phyloP scores from a whole-genome alignment of 2,329 filamentous ascomycete genomes.

The Fusarium duplospermum region DNA sequence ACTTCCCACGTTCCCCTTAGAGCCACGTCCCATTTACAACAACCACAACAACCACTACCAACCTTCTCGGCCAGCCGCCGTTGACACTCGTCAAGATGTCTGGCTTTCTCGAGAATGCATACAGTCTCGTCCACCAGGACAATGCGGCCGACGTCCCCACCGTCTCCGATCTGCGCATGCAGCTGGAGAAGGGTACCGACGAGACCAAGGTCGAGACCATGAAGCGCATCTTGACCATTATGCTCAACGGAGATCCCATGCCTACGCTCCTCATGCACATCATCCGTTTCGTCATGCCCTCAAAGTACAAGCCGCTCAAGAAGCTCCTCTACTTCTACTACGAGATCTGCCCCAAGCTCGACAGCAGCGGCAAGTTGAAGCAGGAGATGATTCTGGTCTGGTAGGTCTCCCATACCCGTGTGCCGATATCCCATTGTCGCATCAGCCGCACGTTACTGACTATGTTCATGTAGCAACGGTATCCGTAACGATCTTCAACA shows the following conservation, averaged over 20 bases:
- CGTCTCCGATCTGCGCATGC: slow-evolving; percentile 89
- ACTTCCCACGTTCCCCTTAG: slow-evolving; percentile 40
- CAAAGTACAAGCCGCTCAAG: slow-evolving; percentile 95
- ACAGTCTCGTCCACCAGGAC: slow-evolving; percentile 98
- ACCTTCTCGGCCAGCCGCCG: slow-evolving; percentile 37
- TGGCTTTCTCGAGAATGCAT: slow-evolving; percentile 92
- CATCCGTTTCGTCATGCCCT: slow-evolving; percentile 99
- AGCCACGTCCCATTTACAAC: slow-evolving; percentile 46
- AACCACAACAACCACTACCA: slow-evolving; percentile 32
- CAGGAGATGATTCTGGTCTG: slow-evolving; percentile 99
- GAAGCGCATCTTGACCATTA: slow-evolving; percentile 95
- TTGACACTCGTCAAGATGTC: slow-evolving; percentile 75
- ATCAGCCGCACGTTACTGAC: slow-evolving; percentile 18
- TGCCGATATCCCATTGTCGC: not conserved
- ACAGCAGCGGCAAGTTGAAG: slow-evolving; percentile 92
- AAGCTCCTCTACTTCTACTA: slow-evolving; percentile 99
- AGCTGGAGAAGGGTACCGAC: slow-evolving; percentile 93
- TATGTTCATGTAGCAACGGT: slow-evolving; percentile 77
- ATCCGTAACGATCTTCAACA: slow-evolving; percentile 98
- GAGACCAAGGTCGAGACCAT: slow-evolving; percentile 94
- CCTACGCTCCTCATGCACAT: slow-evolving; percentile 98
- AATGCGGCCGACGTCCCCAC: slow-evolving; percentile 93
- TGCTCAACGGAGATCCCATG: slow-evolving; percentile 98
- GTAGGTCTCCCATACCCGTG: slow-evolving; percentile 58
- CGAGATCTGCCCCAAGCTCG: slow-evolving; percentile 97